Evolutionary conservation across 2,329 filamentous ascomycete genomes (phyloP).

Genomic region (Sporothrix protearum): DNA sequence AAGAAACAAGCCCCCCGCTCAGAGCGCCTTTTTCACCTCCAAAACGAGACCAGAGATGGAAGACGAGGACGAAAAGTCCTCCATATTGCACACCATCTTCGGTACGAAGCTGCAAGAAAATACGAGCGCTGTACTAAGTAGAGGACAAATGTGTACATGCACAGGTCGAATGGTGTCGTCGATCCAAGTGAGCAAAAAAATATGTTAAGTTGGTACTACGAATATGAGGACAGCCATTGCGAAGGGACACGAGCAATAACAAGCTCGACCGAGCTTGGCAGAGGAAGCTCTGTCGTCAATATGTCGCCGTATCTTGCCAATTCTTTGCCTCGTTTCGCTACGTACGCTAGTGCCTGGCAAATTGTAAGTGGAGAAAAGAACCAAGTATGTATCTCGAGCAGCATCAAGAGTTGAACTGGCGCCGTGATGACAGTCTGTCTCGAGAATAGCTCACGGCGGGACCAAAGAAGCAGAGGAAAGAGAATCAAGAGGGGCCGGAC

Average conservation of each 20-base stretch:
- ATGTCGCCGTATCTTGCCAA: neutral
- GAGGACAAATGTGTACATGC: conserved; percentile 1
- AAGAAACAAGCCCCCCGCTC: neutral
- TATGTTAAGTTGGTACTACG: neutral
- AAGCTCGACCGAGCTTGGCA: neutral
- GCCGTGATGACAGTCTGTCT: neutral
- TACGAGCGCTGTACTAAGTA: neutral
- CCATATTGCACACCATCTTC: neutral
- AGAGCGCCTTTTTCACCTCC: neutral
- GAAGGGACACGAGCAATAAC: neutral
- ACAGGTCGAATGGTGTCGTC: conserved; percentile 7
- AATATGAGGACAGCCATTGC: neutral
- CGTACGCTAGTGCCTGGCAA: conserved; percentile 8
- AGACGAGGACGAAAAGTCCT: neutral
- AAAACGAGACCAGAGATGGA: neutral
- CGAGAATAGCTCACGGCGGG: conserved; percentile 5
- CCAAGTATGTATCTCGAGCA: too few relatives aligned
- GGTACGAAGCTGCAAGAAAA: neutral
- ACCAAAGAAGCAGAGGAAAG: neutral
- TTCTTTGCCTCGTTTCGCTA: conserved; percentile 7
- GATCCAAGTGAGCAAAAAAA: neutral
- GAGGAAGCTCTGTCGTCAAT: neutral
- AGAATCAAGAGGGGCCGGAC: neutral
- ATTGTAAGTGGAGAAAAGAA: neutral
- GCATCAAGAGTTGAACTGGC: neutral